Percentiles rank a stretch among this genome's conserved stretches.
These are phyloP conservation scores for Candida morakotiae DNA, from an alignment of 805 yeast species.

Conservation along the genomic window DNA sequence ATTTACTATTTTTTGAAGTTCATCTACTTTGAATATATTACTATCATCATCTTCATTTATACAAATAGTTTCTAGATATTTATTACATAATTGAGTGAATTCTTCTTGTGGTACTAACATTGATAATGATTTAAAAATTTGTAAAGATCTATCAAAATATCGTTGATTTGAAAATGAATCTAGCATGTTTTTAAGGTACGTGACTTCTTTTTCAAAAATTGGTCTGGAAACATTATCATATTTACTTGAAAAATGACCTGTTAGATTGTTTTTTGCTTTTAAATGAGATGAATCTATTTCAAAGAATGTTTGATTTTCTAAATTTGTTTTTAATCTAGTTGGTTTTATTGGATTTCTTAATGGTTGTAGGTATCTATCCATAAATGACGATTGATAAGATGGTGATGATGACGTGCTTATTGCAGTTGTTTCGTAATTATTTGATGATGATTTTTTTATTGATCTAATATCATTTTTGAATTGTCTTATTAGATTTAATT, in stretches of 20 bases:
- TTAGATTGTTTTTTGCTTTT: not conserved
- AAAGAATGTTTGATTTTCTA: conserved; percentile 7
- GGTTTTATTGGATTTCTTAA: not conserved
- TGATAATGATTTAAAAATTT: conserved; percentile 58
- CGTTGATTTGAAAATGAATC: conserved; percentile 72
- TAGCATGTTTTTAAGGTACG: conserved; percentile 68
- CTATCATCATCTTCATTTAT: conserved; percentile 25
- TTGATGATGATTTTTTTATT: conserved; percentile 3
- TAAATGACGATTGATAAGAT: not conserved
- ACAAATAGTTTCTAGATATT: conserved; percentile 47
- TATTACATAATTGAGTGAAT: conserved; percentile 65
- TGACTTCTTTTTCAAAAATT: conserved; percentile 52
- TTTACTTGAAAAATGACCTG: conserved; percentile 24
- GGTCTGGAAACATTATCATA: conserved; percentile 39
- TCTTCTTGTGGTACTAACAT: conserved; percentile 37
- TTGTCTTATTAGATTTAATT: not conserved
- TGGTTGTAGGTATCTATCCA: conserved; percentile 4
- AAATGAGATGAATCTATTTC: conserved; percentile 9
- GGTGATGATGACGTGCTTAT: conserved; percentile 1
- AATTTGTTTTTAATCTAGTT: conserved; percentile 1
- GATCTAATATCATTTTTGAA: conserved; percentile 1
- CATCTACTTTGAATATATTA: conserved; percentile 19
- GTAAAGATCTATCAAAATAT: conserved; percentile 66
- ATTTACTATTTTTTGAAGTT: conserved; percentile 41
- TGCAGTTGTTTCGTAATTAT: conserved; percentile 1